Base-by-base conservation (phyloP, 805 yeast species). In the Metschnikowia santaceciliae region DNA sequence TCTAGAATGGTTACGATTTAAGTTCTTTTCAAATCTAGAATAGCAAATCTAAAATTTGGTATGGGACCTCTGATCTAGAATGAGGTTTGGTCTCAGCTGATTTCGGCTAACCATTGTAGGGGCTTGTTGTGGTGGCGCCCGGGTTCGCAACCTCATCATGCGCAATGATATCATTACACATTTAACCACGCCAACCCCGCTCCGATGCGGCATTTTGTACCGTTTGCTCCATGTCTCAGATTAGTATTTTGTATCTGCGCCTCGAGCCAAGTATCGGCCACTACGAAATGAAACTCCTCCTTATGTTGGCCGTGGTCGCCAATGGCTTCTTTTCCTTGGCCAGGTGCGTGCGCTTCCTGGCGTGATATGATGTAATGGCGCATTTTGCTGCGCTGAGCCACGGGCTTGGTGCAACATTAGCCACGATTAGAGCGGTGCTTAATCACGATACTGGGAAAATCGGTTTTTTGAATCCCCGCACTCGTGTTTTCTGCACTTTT, bases 121-220 rank as follows among this genome's bases (percentile, higher is more conserved):
- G 26, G n/a, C 35, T 20, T 20, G 40, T 37, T 37, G 22, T 37
- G 20, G 23, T 37, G 13, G 23, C 20, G 35, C 35, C 13, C 34
- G 34, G n/a, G 44, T 34, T 30, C 44, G 20, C 17, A 41, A 41
- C 35, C 23, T 11, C 11, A 13, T 15, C 30, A 41, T 41, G 44
- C 44, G 35, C 8, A 30, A 41, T 41, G 44, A 41, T 41, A 30
- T 41, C 44, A 41, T 41, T n/a, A n/a, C 13, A n/a, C 15, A 23
- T 14, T 20, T 5, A 17, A 23, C 41, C 22, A n/a, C n/a, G 17
- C 26, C 8, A 20, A 20, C 41, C 26, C 41, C 41, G 26, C 41
- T 20, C 30, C 6, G 17, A 11, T 38, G 44, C 44, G 34, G 35
- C 17, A 30, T 30, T 41, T 13, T 41, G 33, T 34, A 11, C 41